Percentiles rank a stretch among this genome's conserved stretches.
These are phyloP conservation scores for Raphanus sativus DNA, from an alignment of 345 rosid genomes.

Conservation along the genomic window DNA sequence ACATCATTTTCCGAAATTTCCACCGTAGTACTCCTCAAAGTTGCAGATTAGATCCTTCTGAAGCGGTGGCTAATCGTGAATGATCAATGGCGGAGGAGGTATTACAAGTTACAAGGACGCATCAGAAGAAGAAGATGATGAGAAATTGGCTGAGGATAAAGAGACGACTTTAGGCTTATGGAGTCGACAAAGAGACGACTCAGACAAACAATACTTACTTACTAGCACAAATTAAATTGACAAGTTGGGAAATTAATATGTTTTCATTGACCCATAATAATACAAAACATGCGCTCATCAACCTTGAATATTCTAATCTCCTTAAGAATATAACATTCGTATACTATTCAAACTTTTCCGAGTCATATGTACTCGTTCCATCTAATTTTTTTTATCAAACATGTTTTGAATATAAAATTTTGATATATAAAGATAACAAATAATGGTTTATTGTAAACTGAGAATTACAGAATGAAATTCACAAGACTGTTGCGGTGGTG, in stretches of 20 bases:
- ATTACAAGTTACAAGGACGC: neutral
- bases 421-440: neutral
- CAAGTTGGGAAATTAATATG: neutral
- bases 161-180: neutral
- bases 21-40: neutral
- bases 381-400: too few species aligned
- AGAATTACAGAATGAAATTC: neutral
- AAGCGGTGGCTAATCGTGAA: too few species aligned
- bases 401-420: too few species aligned
- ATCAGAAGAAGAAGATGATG: neutral
- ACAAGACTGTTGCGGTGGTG: neutral
- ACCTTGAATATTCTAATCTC: neutral
- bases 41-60: neutral
- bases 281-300: slow-evolving; percentile 3
- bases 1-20: slow-evolving; percentile 23
- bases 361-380: too few species aligned
- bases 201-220: neutral
- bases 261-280: neutral
- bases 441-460: neutral
- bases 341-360: too few species aligned
- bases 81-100: neutral
- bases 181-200: neutral
- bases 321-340: neutral
- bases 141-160: neutral
- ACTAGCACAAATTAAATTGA: neutral